Percentiles rank a stretch among this genome's conserved stretches.
phyloP scores from a whole-genome alignment of 306 rosid genomes.

The Quillaja saponaria region DNA sequence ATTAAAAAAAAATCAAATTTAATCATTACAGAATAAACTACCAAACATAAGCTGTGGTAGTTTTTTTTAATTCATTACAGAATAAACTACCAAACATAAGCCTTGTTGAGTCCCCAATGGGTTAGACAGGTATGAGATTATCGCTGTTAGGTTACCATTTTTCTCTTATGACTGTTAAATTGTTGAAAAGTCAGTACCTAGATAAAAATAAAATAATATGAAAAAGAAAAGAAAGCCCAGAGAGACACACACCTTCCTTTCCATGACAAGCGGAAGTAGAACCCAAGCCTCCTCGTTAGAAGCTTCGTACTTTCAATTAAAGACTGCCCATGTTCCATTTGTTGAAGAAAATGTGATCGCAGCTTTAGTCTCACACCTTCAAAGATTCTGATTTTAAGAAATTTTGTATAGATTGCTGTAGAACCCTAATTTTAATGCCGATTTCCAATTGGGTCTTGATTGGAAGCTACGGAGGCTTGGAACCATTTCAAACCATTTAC shows the following conservation, averaged over 20 bases:
- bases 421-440: conserved; percentile 32
- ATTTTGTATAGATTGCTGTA: conserved; percentile 41
- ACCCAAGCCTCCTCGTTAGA: conserved; percentile 69
- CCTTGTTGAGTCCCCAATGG: too few relatives aligned
- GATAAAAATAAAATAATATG: too few relatives aligned
- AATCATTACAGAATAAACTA: too few relatives aligned
- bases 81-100: too few relatives aligned
- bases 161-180: too few relatives aligned
- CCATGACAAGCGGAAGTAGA: conserved; percentile 25
- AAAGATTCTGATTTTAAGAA: conserved; percentile 78
- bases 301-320: conserved; percentile 85
- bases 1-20: too few relatives aligned
- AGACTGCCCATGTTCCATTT: conserved; percentile 87
- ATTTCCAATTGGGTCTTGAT: conserved; percentile 65
- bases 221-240: conserved; percentile 15
- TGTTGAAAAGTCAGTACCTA: too few relatives aligned
- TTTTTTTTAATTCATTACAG: too few relatives aligned
- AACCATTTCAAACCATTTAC: conserved; percentile 78
- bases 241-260: conserved; percentile 45
- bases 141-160: too few relatives aligned
- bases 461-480: conserved; percentile 85
- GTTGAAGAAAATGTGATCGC: conserved; percentile 59
- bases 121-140: too few relatives aligned
- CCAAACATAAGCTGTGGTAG: too few relatives aligned
- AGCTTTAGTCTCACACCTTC: conserved; percentile 82